Base-by-base conservation (phyloP, 2,329 filamentous ascomycete genomes). In the Verticillium isaacii region DNA sequence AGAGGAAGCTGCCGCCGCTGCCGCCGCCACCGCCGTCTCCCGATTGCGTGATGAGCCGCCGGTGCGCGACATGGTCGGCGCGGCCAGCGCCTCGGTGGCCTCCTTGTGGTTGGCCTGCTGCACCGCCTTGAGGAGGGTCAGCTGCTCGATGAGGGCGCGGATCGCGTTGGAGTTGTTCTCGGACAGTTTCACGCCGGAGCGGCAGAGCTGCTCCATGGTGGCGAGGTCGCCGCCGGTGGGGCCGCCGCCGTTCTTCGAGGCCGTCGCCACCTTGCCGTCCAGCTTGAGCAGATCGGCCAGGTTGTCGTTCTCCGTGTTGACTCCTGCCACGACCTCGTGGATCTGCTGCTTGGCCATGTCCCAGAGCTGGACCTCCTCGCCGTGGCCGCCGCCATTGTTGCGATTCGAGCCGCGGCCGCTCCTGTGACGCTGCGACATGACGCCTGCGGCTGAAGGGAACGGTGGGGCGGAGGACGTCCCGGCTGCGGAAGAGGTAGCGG, bases 321-420 rank as follows among this genome's bases (percentile, higher is more conserved):
- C 71, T 34, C 73, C 72, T 4, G 64, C 65, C 5, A 80, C 72
- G 32, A 78, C 73, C 19, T 80, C 78, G 39, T 69, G 67, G 34
- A 79, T 68, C 56, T 77, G 74, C 4, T 67, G 68, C 62, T 79
- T 78, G 67, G 72, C 75, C 1, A 69, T 66, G 37, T 79, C 77
- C 78, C 78, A 80, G 6, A 80, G 73, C 56, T 76, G 72, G 9
- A 73, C 75, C 66, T 80, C 78, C 64, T 80, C 78, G 32, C 78
- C 78, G 36, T 78, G 75, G 8, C 72, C 67, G 63, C 75, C 73
- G 32, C 77, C 76, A 57, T 77, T 79, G 69, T 78, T 80, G 52
- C 78, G 75, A 69, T 77, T 77, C 50, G 75, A 77, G 45, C 76
- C 77, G 64, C 78, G 77, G 59, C 76, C 76, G 67, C 77, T 78